Evolutionary conservation across 164 flowering plant species (phyloP).

Genomic region (Liquidambar formosana): DNA sequence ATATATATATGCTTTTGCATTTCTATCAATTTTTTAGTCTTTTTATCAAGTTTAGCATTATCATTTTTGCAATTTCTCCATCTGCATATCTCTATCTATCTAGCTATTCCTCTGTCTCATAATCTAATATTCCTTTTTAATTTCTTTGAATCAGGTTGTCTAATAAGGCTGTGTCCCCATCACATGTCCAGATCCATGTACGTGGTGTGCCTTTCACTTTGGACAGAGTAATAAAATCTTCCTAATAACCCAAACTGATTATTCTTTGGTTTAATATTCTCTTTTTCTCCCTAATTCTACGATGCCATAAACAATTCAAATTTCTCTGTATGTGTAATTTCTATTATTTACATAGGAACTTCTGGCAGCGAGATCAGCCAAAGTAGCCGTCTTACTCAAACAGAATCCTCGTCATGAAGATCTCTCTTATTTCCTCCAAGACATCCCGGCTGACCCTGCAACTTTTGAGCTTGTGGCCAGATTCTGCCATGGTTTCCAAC

Average conservation of each 20-base stretch:
- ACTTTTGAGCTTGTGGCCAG: constrained; percentile 56
- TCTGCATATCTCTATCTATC: too few relatives aligned
- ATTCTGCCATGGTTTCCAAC: constrained; percentile 68
- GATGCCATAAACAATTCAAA: too few relatives aligned
- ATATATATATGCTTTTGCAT: too few relatives aligned
- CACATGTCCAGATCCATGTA: constrained; percentile 28
- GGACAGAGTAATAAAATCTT: constrained; percentile 22
- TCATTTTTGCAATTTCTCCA: too few relatives aligned
- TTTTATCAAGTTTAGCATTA: too few relatives aligned
- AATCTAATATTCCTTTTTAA: too few relatives aligned
- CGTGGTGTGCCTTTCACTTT: constrained; percentile 25
- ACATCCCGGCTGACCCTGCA: constrained; percentile 45
- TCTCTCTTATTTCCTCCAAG: constrained; percentile 26
- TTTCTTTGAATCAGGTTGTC: constrained; percentile 24
- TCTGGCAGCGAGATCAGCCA: constrained; percentile 54
- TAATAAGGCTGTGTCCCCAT: constrained; percentile 19
- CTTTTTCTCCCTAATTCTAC: too few relatives aligned
- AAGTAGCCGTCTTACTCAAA: constrained; percentile 36
- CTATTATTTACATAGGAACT: constrained; percentile 34
- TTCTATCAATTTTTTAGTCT: too few relatives aligned
- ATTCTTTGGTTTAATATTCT: too few relatives aligned
- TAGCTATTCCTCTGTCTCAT: too few relatives aligned
- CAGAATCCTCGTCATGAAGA: constrained; percentile 37
- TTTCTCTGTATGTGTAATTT: neutral
- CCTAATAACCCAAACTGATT: too few relatives aligned